phyloP scores from a whole-genome alignment of 768 basidiomycete species.

The Collybia nuda region DNA sequence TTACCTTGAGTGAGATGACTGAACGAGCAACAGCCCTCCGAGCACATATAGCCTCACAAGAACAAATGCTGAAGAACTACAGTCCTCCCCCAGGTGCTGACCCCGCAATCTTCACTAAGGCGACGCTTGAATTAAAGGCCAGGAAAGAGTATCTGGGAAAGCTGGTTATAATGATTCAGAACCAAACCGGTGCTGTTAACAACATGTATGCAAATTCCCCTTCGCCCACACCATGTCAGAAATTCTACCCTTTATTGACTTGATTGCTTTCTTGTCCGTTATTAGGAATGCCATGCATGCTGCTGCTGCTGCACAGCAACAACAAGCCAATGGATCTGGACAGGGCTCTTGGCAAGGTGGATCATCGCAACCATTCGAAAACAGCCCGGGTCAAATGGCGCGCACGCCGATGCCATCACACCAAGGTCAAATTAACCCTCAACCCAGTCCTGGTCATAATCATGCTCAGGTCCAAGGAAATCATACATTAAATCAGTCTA shows the following conservation, averaged over 20 bases:
- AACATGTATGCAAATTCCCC: constrained; percentile 30
- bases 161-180: constrained; percentile 26
- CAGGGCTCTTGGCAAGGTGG: constrained; percentile 14
- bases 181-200: constrained; percentile 17
- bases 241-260: neutral
- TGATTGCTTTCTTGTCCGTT: neutral
- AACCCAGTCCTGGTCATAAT: constrained; percentile 29
- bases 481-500: constrained; percentile 21
- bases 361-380: constrained; percentile 1
- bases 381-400: constrained; percentile 4
- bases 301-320: constrained; percentile 19
- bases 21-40: constrained; percentile 11
- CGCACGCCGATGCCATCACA: constrained; percentile 8
- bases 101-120: constrained; percentile 17
- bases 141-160: constrained; percentile 40
- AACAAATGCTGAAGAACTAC: constrained; percentile 10
- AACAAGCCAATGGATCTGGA: constrained; percentile 16
- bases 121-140: constrained; percentile 22
- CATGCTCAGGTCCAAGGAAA: constrained; percentile 22
- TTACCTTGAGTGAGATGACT: constrained; percentile 11
- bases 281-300: constrained; percentile 12
- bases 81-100: constrained; percentile 11
- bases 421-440: constrained; percentile 11
- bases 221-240: neutral
- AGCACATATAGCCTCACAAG: constrained; percentile 6